Evolutionary conservation across 106 monocot species (phyloP), one percentile per base, ranked within the genome.

Genomic region (Platanthera guangdongensis): DNA sequence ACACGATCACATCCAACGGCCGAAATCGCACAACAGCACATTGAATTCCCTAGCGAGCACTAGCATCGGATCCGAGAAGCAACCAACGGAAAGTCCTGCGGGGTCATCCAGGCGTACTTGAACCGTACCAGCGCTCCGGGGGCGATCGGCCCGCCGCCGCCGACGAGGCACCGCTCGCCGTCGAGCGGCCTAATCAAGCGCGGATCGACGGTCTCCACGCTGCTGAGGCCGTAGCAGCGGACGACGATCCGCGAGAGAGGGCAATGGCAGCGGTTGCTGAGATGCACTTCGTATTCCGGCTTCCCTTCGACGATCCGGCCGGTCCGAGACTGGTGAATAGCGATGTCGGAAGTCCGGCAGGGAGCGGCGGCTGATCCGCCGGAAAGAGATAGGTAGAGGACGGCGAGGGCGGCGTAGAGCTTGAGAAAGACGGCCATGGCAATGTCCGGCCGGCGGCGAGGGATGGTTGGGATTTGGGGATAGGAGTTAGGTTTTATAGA

Each of bases 41-140:
- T 50, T 51, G 72, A 51, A 3, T 4, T 8, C 51, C 19, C 3
- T 25, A 25, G 0, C 25, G n/a, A 8, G 16, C 72, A 2, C 72
- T 72, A 78, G 63, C 83, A 89, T 49, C 77, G 82, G 65, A 84
- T 81, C 67, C 81, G 57, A 52, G 92, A 80, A 39, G 87, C 86
- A 63, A 92, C 79, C 7, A 90, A 49, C 6, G 90, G 84, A 69
- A 93, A 93, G 50, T 90, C 90, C 79, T 88, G 90, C 15, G 90
- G 93, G 3, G 88, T 90, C 84, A 84, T 84, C 93, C 90, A 93
- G 7, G 93, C 93, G 22, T 93, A 93, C 77, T 60, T 88, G 74
- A 93, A 93, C 70, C 73, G 71, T 28, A 93, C 75, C 18, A 75
- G 76, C 39, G 86, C 57, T 47, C 84, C 88, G 25, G 52, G 19